These are phyloP conservation scores for Sphaerulina populicola DNA, from an alignment of 2,329 filamentous ascomycete species.

Conservation along the genomic window DNA sequence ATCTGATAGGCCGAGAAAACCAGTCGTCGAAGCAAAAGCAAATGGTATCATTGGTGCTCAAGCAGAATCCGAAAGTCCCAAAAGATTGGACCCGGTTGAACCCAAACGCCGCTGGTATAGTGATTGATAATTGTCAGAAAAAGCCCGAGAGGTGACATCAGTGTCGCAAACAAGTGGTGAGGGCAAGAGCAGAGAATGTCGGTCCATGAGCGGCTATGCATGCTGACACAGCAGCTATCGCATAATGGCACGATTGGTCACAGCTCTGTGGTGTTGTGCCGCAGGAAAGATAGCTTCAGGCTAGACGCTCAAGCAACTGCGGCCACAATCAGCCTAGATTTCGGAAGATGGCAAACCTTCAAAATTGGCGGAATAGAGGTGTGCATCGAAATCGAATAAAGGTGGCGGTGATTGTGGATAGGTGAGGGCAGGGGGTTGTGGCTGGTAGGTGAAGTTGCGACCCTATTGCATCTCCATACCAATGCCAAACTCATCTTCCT, in stretches of 20 bases:
- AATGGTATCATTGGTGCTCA: conserved; percentile 21
- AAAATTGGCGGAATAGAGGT: conserved; percentile 3
- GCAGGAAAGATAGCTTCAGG: conserved; percentile 13
- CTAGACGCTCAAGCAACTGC: conserved; percentile 9
- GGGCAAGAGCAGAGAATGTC: conserved; percentile 11
- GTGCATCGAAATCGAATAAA: neutral
- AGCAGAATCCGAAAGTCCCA: conserved; percentile 4
- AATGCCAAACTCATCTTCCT: conserved; percentile 86
- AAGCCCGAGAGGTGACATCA: conserved; percentile 9
- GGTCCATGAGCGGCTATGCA: conserved; percentile 8
- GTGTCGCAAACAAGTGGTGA: conserved; percentile 9
- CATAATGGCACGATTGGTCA: conserved; percentile 16
- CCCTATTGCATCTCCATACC: conserved; percentile 57
- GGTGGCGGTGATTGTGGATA: neutral
- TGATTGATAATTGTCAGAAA: conserved; percentile 13
- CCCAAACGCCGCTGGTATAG: conserved; percentile 16
- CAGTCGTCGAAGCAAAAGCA: conserved; percentile 17
- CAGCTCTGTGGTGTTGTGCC: conserved; percentile 8
- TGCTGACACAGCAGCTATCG: conserved; percentile 11
- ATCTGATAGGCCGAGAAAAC: conserved; percentile 2
- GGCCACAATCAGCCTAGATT: conserved; percentile 3
- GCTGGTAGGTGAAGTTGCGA: conserved; percentile 10
- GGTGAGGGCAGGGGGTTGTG: conserved; percentile 4
- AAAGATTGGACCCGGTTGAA: conserved; percentile 5
- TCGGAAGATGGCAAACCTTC: conserved; percentile 6